These are phyloP conservation scores for Leccinum insigne DNA, from an alignment of 1,284 basidiomycete species.

Conservation along the genomic window DNA sequence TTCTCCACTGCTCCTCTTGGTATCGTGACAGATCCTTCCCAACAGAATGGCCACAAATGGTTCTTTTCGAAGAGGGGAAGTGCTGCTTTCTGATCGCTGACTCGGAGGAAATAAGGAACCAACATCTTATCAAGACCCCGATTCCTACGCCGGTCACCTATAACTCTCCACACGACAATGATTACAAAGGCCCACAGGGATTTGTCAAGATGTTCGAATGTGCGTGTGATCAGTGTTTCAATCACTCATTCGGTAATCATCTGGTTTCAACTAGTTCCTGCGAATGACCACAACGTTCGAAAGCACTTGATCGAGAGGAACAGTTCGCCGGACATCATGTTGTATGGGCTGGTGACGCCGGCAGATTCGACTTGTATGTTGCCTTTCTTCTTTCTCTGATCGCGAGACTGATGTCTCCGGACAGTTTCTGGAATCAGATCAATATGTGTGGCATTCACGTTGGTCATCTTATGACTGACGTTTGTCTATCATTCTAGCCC, in stretches of 20 bases:
- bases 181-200: too few species aligned
- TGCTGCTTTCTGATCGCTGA: slow-evolving; percentile 34
- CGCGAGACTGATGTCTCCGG: slow-evolving; percentile 9
- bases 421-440: slow-evolving; percentile 65
- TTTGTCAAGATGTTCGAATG: too few species aligned
- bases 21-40: background rate
- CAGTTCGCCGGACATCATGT: slow-evolving; percentile 79
- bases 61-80: slow-evolving; percentile 70
- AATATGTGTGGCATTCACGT: slow-evolving; percentile 51
- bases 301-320: slow-evolving; percentile 77
- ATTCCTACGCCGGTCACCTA: too few species aligned
- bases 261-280: slow-evolving; percentile 49
- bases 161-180: too few species aligned
- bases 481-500: slow-evolving; percentile 42
- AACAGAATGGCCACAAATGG: slow-evolving; percentile 86
- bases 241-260: too few species aligned
- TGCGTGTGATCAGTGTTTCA: too few species aligned
- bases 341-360: slow-evolving; percentile 79
- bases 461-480: slow-evolving; percentile 2
- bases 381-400: background rate
- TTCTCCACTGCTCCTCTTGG: slow-evolving; percentile 8
- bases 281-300: slow-evolving; percentile 64
- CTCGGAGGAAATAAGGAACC: too few species aligned
- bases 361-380: slow-evolving; percentile 84
- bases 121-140: too few species aligned